Evolutionary conservation across 1,284 basidiomycete genomes (phyloP).

Genomic region (Porphyrellus sp.): DNA sequence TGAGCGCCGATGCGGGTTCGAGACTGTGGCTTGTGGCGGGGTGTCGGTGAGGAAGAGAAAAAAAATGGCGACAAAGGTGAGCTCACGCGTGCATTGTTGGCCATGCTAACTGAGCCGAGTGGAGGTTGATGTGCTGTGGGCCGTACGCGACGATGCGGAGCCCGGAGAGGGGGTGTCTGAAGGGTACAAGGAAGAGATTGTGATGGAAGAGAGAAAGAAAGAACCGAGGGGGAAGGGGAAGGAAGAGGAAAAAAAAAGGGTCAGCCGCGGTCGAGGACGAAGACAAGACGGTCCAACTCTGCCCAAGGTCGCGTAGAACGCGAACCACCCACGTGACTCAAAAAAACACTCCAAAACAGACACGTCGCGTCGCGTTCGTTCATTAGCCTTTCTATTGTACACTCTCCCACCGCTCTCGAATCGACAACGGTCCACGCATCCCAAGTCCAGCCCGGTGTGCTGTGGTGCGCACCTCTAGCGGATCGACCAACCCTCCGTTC

Average conservation of each 20-base stretch:
- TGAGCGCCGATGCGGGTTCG: conserved; percentile 43
- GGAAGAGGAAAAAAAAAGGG: conserved; percentile 13
- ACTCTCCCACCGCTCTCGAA: conserved; percentile 21
- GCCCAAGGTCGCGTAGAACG: conserved; percentile 33
- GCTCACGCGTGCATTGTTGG: conserved; percentile 54
- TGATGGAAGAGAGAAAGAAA: conserved; percentile 23
- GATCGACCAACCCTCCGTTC: conserved; percentile 49
- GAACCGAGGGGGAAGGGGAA: conserved; percentile 16
- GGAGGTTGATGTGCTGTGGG: conserved; percentile 34
- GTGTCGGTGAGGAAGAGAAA: conserved; percentile 4
- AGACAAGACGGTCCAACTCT: conserved; percentile 7
- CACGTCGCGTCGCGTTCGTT: conserved; percentile 32
- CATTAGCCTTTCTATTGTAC: not conserved
- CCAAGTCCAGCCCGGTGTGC: conserved; percentile 55
- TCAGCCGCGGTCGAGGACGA: conserved; percentile 31
- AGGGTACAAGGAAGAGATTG: conserved; percentile 28
- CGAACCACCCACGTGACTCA: conserved; percentile 35
- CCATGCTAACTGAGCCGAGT: conserved; percentile 44
- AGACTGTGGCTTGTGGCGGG: conserved; percentile 30
- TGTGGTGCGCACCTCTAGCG: conserved; percentile 47
- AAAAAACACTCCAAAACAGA: conserved; percentile 35
- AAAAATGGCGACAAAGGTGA: not conserved
- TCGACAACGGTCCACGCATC: conserved; percentile 23
- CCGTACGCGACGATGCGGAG: conserved; percentile 20
- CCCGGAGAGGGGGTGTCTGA: conserved; percentile 6